Evolutionary conservation across 1,284 basidiomycete species (phyloP).

Genomic region (Leccinum discolor): DNA sequence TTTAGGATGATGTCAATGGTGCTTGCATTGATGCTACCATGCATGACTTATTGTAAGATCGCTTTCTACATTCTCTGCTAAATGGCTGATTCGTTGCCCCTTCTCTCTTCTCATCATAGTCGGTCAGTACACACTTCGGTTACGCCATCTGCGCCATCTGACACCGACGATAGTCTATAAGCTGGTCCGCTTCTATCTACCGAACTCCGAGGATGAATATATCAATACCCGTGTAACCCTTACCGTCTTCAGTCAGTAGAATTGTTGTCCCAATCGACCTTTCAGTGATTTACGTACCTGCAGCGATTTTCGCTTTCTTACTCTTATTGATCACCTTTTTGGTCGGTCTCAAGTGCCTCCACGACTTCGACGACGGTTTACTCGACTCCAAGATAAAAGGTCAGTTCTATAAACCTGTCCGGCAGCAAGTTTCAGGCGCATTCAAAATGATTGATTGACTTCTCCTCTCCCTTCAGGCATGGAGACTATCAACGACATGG

Average conservation of each 20-base stretch:
- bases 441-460: conserved; percentile 37
- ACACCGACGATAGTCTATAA: conserved; percentile 64
- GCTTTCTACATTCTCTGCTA: conserved; percentile 7
- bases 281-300: conserved; percentile 3
- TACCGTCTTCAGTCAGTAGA: conserved; percentile 73
- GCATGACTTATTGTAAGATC: conserved; percentile 69
- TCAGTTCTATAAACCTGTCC: conserved; percentile 50
- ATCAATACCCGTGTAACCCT: conserved; percentile 72
- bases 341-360: conserved; percentile 75
- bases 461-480: conserved; percentile 42
- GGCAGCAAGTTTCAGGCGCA: conserved; percentile 22
- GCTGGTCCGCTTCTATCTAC: conserved; percentile 75
- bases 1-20: conserved; percentile 66
- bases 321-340: conserved; percentile 71
- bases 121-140: conserved; percentile 15
- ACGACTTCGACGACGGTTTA: conserved; percentile 74
- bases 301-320: conserved; percentile 75
- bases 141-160: not conserved
- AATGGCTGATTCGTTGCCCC: conserved; percentile 13
- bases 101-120: conserved; percentile 37
- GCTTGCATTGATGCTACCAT: conserved; percentile 72
- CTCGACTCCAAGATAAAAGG: conserved; percentile 69
- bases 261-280: not conserved
- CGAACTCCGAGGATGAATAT: conserved; percentile 55
- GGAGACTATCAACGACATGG: conserved; percentile 48